These are phyloP conservation scores for Caryopteris hybrid DNA, from an alignment of 305 asterid species.

Conservation along the genomic window DNA sequence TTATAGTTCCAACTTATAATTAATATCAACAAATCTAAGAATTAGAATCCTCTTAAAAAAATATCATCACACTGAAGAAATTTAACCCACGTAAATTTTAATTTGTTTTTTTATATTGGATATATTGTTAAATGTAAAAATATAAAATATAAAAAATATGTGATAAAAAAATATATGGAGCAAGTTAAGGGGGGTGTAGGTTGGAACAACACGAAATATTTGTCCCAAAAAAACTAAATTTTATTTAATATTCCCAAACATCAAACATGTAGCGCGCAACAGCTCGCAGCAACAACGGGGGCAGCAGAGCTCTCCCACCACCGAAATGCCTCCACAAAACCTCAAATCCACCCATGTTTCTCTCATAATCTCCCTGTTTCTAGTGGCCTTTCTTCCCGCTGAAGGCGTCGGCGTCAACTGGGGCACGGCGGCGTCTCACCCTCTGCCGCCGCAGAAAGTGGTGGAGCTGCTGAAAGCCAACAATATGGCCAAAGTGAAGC, in stretches of 20 bases:
- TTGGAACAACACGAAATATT: no score
- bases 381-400: background rate
- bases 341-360: slow-evolving; percentile 11
- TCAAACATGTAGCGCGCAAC: slow-evolving; percentile 21
- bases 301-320: slow-evolving; percentile 6
- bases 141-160: no score
- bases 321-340: slow-evolving; percentile 22
- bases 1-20: no score
- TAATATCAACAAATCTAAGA: no score
- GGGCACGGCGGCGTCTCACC: slow-evolving; percentile 79
- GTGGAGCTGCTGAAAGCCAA: slow-evolving; percentile 71
- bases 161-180: no score
- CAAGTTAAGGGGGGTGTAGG: no score
- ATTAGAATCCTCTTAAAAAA: no score
- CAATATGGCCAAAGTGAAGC: slow-evolving; percentile 57
- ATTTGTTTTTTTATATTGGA: no score
- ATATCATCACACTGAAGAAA: no score
- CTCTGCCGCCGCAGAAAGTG: slow-evolving; percentile 68
- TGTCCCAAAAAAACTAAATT: background rate
- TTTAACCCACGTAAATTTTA: no score
- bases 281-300: slow-evolving; percentile 6
- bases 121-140: no score
- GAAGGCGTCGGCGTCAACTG: slow-evolving; percentile 70
- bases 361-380: background rate
- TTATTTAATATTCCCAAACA: background rate